Conservation (phyloP, 2,329 filamentous ascomycete species). For the Colletotrichum gigasporum region DNA sequence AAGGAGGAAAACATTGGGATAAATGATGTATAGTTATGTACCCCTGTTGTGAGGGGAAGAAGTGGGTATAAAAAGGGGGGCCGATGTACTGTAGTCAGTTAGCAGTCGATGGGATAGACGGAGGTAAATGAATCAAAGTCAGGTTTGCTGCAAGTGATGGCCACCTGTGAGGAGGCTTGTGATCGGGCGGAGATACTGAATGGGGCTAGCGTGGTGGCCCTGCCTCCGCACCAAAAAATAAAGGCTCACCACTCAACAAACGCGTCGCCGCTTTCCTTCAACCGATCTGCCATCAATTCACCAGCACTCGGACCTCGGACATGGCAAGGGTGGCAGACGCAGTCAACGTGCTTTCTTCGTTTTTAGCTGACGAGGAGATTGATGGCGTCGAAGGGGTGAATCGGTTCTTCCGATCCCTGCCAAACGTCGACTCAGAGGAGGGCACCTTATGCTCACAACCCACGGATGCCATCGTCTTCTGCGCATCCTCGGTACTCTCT, state of each 20-base stretch:
- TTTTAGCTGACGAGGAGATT: constrained; percentile 18
- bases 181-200: neutral
- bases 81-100: no score
- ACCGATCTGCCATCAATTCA: neutral
- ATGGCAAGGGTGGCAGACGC: constrained; percentile 3
- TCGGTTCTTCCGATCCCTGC: neutral
- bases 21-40: no score
- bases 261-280: neutral
- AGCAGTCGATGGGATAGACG: no score
- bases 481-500: constrained; percentile 26
- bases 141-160: no score
- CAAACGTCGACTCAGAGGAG: neutral
- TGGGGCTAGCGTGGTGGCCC: neutral
- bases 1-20: no score
- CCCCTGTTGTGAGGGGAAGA: no score
- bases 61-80: no score
- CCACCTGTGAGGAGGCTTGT: no score
- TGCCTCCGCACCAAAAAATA: no score
- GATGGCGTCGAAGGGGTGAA: neutral
- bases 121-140: no score
- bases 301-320: neutral
- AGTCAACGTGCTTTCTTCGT: constrained; percentile 19
- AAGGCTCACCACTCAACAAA: no score
- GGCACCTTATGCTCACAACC: neutral
- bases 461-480: constrained; percentile 27